Percentiles rank a stretch among this genome's conserved stretches.
phyloP scores from a whole-genome alignment of 495 filamentous ascomycete species.

The Podospora pseudoanserina region DNA sequence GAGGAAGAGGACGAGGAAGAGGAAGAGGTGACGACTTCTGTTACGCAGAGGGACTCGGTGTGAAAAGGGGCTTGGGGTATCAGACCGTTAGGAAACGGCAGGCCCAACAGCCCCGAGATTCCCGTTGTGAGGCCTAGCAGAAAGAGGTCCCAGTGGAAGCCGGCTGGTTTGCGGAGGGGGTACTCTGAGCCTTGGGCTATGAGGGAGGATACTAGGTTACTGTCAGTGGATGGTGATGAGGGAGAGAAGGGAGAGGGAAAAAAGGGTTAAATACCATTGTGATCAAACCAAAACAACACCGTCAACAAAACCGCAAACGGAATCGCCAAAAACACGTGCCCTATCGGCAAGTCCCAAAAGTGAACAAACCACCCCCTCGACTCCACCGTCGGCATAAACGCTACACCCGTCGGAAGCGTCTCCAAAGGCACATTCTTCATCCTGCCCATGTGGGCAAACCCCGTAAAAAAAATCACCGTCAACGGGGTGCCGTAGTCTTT shows the following conservation, averaged over 20 bases:
- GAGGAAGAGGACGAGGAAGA: conserved; percentile 33
- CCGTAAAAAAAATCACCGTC: conserved; percentile 82
- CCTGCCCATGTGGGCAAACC: conserved; percentile 79
- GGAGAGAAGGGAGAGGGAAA: neutral
- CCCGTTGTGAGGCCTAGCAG: conserved; percentile 85
- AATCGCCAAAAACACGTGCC: conserved; percentile 79
- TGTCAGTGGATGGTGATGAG: conserved; percentile 6
- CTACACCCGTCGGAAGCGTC: conserved; percentile 64
- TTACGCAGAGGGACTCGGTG: conserved; percentile 77
- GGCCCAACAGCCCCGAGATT: conserved; percentile 75
- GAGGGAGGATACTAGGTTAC: conserved; percentile 64
- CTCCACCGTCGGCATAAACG: conserved; percentile 73
- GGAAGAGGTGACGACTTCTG: conserved; percentile 45
- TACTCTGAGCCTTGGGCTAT: conserved; percentile 93
- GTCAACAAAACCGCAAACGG: conserved; percentile 85
- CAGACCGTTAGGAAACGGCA: conserved; percentile 90
- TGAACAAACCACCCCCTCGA: conserved; percentile 78
- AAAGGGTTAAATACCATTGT: conserved; percentile 58
- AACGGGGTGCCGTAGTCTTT: conserved; percentile 83
- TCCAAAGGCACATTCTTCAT: conserved; percentile 64
- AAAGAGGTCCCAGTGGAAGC: conserved; percentile 96
- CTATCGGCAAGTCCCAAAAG: conserved; percentile 79
- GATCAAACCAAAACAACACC: conserved; percentile 90
- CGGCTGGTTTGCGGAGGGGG: conserved; percentile 84
- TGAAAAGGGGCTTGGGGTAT: conserved; percentile 94